phyloP scores from a whole-genome alignment of 2,329 filamentous ascomycete species.

The Ascochyta fabae region DNA sequence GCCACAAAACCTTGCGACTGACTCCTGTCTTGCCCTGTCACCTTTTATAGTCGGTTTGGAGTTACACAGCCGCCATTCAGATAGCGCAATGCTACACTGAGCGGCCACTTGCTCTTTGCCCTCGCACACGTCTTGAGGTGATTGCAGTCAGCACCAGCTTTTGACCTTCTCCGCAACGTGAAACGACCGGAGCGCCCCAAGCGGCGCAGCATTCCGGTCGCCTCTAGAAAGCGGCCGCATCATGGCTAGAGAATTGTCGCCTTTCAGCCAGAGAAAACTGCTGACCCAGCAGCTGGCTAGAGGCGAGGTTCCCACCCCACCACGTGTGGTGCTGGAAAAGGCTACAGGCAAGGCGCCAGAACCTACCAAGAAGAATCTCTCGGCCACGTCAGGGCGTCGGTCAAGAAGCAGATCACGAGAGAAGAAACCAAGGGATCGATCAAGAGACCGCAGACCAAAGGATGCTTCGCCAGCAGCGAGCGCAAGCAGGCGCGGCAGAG shows the following conservation, averaged over 20 bases:
- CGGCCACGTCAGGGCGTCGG: constrained; percentile 15
- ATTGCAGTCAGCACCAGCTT: background rate
- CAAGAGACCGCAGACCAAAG: constrained; percentile 23
- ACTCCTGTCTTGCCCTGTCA: constrained; percentile 1
- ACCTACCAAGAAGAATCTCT: constrained; percentile 19
- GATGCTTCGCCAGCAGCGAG: constrained; percentile 21
- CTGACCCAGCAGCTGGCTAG: constrained; percentile 36
- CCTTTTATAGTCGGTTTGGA: constrained; percentile 8
- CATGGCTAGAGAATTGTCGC: constrained; percentile 41
- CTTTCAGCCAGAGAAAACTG: constrained; percentile 40
- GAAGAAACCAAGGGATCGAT: constrained; percentile 15
- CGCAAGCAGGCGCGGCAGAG: constrained; percentile 16
- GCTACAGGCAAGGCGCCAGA: constrained; percentile 17
- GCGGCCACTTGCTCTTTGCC: background rate
- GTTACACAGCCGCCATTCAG: background rate
- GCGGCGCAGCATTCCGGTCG: background rate
- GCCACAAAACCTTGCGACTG: constrained; percentile 10
- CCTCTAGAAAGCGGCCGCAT: constrained; percentile 1
- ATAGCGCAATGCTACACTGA: constrained; percentile 2
- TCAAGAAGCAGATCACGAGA: constrained; percentile 27
- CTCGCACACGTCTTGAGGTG: background rate
- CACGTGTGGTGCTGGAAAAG: constrained; percentile 22
- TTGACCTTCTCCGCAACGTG: constrained; percentile 1
- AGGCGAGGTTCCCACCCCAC: constrained; percentile 22
- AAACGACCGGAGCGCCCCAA: constrained; percentile 5